Conservation (phyloP, 306 rosid species). For the Vachellia collinsii region DNA sequence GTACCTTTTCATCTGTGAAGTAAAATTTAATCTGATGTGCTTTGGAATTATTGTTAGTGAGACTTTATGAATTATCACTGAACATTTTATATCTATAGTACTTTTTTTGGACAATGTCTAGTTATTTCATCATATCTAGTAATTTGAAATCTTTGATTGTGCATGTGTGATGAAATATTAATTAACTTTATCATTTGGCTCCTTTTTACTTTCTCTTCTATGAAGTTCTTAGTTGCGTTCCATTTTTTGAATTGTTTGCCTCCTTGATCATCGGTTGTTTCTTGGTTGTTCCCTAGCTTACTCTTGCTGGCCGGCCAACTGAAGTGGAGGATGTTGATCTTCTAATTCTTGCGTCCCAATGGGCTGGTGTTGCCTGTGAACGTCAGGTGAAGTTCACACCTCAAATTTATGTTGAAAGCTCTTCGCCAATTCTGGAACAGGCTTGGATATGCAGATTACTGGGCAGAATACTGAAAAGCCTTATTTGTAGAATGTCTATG, state of each 20-base stretch:
- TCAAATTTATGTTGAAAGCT: conserved; percentile 9
- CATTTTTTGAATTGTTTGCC: conserved; percentile 23
- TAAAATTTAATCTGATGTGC: neutral
- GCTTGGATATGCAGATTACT: conserved; percentile 17
- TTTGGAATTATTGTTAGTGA: neutral
- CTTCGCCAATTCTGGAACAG: neutral
- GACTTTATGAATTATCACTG: neutral
- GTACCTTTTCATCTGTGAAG: conserved; percentile 12
- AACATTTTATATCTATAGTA: neutral
- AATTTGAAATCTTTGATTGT: neutral
- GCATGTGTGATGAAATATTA: neutral
- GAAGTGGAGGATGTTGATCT: conserved; percentile 66
- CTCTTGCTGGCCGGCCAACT: conserved; percentile 59
- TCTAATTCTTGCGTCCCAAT: conserved; percentile 80
- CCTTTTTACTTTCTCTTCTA: conserved; percentile 18
- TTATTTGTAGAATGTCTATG: conserved; percentile 9
- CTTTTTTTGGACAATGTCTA: neutral
- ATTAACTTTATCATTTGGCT: neutral
- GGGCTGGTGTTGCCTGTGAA: conserved; percentile 84
- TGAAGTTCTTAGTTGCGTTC: conserved; percentile 23
- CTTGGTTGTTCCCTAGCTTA: conserved; percentile 56
- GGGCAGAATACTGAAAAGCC: neutral
- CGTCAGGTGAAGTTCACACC: conserved; percentile 67
- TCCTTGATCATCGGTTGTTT: conserved; percentile 30
- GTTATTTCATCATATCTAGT: neutral